These are phyloP conservation scores for Geranium incanum DNA, from an alignment of 441 rosid species.

Conservation along the genomic window DNA sequence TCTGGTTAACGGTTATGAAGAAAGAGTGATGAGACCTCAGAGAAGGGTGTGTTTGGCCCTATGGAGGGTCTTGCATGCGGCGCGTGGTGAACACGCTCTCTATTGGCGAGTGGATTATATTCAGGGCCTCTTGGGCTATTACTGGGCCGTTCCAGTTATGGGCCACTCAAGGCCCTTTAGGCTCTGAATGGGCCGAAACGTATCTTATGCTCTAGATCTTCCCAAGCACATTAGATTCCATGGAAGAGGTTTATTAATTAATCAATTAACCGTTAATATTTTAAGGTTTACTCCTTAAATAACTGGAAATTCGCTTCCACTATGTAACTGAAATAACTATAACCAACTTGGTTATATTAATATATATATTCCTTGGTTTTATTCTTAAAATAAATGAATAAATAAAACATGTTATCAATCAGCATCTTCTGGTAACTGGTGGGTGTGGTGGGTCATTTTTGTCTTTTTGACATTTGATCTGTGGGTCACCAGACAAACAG, in stretches of 20 bases:
- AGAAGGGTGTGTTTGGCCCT: no score
- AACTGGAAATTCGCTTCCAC: not conserved
- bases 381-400: not conserved
- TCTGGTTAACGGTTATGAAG: conserved; percentile 1
- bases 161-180: no score
- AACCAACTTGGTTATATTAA: conserved; percentile 1
- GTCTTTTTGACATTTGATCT: not conserved
- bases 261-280: no score
- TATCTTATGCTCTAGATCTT: no score
- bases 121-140: not conserved
- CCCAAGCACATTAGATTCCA: no score
- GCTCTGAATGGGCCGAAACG: no score
- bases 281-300: no score
- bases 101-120: not conserved
- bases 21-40: not conserved
- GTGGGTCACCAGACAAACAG: conserved; percentile 4
- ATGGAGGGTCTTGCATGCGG: not conserved
- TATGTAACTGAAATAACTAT: conserved; percentile 1
- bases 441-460: not conserved
- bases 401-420: not conserved
- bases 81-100: not conserved
- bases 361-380: not conserved
- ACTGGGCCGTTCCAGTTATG: not conserved
- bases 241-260: no score
- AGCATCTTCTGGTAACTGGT: not conserved